Evolutionary conservation across 768 basidiomycete genomes (phyloP).

Genomic region (Coprinopsis cinerea): DNA sequence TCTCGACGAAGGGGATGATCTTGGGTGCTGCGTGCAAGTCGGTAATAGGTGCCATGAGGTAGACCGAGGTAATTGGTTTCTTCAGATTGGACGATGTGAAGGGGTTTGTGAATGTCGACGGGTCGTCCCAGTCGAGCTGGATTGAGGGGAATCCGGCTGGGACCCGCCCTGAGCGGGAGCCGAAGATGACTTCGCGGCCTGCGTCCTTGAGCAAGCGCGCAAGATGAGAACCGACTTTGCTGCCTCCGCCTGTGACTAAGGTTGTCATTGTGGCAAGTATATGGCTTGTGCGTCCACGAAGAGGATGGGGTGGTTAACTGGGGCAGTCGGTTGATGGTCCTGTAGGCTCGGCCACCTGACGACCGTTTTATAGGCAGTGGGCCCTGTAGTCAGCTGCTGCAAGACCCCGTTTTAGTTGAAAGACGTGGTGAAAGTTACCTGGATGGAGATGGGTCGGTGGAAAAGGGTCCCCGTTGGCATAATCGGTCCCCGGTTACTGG

Average conservation of each 20-base stretch:
- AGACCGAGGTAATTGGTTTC: slow-evolving; percentile 8
- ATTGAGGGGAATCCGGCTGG: slow-evolving; percentile 23
- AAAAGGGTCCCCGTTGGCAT: too few species aligned
- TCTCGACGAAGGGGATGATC: slow-evolving; percentile 25
- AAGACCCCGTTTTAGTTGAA: too few species aligned
- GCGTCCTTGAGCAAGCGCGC: slow-evolving; percentile 21
- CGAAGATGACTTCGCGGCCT: slow-evolving; percentile 20
- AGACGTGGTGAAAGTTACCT: too few species aligned
- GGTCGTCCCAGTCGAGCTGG: slow-evolving; percentile 29
- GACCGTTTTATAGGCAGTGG: too few species aligned
- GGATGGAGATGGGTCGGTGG: too few species aligned
- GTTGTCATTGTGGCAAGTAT: too few species aligned
- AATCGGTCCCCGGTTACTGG: too few species aligned
- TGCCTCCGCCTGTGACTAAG: slow-evolving; percentile 30
- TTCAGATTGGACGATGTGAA: slow-evolving; percentile 22
- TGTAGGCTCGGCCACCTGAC: too few species aligned
- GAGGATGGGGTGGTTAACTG: too few species aligned
- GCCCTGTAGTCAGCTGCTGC: too few species aligned
- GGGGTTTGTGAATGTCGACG: slow-evolving; percentile 22
- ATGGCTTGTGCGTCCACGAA: too few species aligned
- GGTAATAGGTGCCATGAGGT: neutral
- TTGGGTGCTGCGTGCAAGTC: neutral
- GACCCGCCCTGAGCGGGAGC: slow-evolving; percentile 22
- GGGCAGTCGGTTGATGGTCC: too few species aligned
- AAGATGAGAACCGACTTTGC: slow-evolving; percentile 24